Evolutionary conservation across 2,329 filamentous ascomycete species (phyloP).

Genomic region (Orbilia brochopaga): DNA sequence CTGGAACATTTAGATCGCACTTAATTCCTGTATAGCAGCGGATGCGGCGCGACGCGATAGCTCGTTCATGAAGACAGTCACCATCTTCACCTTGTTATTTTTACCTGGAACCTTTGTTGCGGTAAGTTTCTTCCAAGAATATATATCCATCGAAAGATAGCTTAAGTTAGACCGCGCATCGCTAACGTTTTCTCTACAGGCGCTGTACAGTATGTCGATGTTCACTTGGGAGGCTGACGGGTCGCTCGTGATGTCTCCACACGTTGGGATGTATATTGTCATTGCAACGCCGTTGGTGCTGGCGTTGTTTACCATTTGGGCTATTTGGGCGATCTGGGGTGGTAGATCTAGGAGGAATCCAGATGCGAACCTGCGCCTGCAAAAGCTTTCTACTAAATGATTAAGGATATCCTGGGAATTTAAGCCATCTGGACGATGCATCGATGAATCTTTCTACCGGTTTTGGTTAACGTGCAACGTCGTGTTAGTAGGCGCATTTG

Average conservation of each 20-base stretch:
- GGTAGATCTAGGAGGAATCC: conserved; percentile 24
- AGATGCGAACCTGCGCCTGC: no score
- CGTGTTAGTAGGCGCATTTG: no score
- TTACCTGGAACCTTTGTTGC: conserved; percentile 39
- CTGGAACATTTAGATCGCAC: conserved; percentile 16
- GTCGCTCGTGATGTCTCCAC: conserved; percentile 26
- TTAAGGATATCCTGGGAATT: background rate
- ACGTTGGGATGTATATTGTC: conserved; percentile 40
- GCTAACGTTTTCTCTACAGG: conserved; percentile 12
- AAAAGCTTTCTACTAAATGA: background rate
- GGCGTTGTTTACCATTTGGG: conserved; percentile 13
- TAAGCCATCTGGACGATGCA: no score
- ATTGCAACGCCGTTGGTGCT: conserved; percentile 27
- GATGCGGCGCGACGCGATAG: conserved; percentile 35
- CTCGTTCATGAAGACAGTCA: conserved; percentile 42
- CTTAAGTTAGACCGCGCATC: background rate
- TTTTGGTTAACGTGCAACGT: no score
- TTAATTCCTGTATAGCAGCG: conserved; percentile 29
- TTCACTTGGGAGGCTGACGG: conserved; percentile 39
- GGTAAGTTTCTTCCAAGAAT: conserved; percentile 17
- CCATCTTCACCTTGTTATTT: conserved; percentile 39
- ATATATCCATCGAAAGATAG: background rate
- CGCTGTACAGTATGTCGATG: conserved; percentile 47
- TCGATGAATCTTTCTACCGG: background rate
- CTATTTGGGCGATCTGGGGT: conserved; percentile 32